Base-by-base conservation (phyloP, 2,329 filamentous ascomycete genomes). In the Nemania bipapillata region DNA sequence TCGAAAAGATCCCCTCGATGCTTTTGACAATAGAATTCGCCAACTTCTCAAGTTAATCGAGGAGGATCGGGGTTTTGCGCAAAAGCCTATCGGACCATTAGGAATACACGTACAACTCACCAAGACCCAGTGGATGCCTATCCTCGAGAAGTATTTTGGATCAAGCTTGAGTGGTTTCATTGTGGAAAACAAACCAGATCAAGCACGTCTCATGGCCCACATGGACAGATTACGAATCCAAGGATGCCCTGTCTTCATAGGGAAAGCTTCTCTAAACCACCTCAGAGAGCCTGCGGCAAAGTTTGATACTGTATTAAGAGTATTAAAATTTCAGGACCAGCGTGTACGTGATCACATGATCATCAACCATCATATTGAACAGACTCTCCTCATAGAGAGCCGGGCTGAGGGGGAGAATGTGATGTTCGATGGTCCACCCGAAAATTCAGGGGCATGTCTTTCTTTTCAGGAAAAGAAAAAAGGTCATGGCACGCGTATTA, bases 311-410 rank as follows among this genome's bases (percentile, higher is more conserved):
- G 90, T 95, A 70, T 82, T 97, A 53, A 87, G 92, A 58, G 89
- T 92, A 1, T 84, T 99, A 60, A 90, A 93, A 79, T 92, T 98
- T 70, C 92, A 96, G 69, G 89, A 95, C 72, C 87, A 92, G 22
- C 81, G 92, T 50, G 90, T 97, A 22, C 90, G 90, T 57, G 91
- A 93, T 69, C 90, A 94, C 67, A 83, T 98, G 54, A 91, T 99
- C 75, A 96, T 98, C 77, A 91, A 90, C 70, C 87, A 93, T 73
- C 81, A 83, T 6, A 93, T 97, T 60, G 96, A 99, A 70, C 94
- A 97, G 78, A 89, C 91, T 7, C 87, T 97, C 5, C 84, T 99
- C 0, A 89, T 97, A 62, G 84, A 89, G 63, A 84, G 90, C 32
- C 84, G 92, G 30, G 79, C 84, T 1, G 86, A 92, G 64, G 96